phyloP scores from a whole-genome alignment of 1,284 basidiomycete species.

The Microbotryum intermedium region DNA sequence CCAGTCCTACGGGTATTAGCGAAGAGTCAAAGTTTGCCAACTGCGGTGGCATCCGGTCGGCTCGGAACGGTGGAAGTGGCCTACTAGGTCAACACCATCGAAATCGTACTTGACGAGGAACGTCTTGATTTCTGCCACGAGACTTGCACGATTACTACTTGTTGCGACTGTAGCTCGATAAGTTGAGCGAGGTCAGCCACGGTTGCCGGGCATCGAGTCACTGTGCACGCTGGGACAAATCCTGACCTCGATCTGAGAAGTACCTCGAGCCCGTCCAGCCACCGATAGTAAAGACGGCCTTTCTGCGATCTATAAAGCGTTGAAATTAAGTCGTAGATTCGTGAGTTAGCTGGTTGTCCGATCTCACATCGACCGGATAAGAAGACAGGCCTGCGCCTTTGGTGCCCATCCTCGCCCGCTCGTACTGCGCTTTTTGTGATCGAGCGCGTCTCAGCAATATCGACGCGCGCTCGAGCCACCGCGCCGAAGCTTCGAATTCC shows the following conservation, averaged over 20 bases:
- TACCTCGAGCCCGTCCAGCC: conserved; percentile 10
- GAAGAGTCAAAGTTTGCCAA: not conserved
- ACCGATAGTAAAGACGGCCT: conserved; percentile 16
- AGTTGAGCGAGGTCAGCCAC: conserved; percentile 42
- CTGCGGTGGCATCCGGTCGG: not conserved
- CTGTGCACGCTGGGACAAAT: not conserved
- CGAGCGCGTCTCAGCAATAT: too few species aligned
- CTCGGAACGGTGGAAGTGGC: not conserved
- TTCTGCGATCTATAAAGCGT: not conserved
- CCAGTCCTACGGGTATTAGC: conserved; percentile 53
- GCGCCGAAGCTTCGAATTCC: too few species aligned
- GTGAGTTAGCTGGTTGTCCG: too few species aligned
- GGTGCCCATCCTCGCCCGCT: too few species aligned
- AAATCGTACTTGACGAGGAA: conserved; percentile 53
- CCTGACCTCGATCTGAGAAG: not conserved
- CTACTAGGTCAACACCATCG: conserved; percentile 70
- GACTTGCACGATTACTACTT: conserved; percentile 45
- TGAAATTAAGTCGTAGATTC: too few species aligned
- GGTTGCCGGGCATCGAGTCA: not conserved
- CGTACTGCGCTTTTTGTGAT: too few species aligned
- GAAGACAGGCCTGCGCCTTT: too few species aligned
- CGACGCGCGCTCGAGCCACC: too few species aligned
- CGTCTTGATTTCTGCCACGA: conserved; percentile 54
- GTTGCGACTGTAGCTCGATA: conserved; percentile 59
- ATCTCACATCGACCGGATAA: too few species aligned